These are phyloP conservation scores for Botryotinia calthae DNA, from an alignment of 2,329 filamentous ascomycete genomes.

Conservation along the genomic window DNA sequence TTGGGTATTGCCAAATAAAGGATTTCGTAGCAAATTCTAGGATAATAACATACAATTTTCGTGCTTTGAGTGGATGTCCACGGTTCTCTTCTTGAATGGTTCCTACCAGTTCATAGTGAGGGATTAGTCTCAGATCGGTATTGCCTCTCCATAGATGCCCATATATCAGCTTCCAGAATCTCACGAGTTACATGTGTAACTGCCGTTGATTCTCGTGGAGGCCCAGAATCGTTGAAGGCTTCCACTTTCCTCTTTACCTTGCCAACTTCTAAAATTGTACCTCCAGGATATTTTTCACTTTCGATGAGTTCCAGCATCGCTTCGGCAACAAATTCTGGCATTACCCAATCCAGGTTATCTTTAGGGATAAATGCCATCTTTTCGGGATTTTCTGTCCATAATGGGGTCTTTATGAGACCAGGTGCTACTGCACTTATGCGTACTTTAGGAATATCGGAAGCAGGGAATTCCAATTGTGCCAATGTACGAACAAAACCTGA, in stretches of 20 bases:
- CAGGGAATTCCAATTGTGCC: conserved; percentile 38
- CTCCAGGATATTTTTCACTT: conserved; percentile 40
- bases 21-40: not conserved
- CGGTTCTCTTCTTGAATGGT: not conserved
- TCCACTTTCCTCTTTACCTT: conserved; percentile 39
- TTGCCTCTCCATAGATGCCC: conserved; percentile 16
- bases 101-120: not conserved
- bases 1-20: too few relatives aligned
- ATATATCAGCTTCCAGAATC: not conserved
- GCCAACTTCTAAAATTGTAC: conserved; percentile 45
- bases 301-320: conserved; percentile 46
- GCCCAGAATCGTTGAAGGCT: conserved; percentile 43
- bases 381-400: conserved; percentile 47
- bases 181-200: not conserved
- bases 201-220: conserved; percentile 22
- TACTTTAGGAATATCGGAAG: conserved; percentile 38
- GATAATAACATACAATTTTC: not conserved
- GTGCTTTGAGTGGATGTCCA: not conserved
- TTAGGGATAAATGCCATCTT: conserved; percentile 41
- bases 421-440: conserved; percentile 47
- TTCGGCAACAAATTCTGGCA: conserved; percentile 44
- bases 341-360: conserved; percentile 42
- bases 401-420: conserved; percentile 43
- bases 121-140: not conserved
- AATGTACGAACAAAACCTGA: conserved; percentile 47